Base-by-base conservation (phyloP, 352 stramenopile genomes). In the Heterotrichella gracilis region DNA sequence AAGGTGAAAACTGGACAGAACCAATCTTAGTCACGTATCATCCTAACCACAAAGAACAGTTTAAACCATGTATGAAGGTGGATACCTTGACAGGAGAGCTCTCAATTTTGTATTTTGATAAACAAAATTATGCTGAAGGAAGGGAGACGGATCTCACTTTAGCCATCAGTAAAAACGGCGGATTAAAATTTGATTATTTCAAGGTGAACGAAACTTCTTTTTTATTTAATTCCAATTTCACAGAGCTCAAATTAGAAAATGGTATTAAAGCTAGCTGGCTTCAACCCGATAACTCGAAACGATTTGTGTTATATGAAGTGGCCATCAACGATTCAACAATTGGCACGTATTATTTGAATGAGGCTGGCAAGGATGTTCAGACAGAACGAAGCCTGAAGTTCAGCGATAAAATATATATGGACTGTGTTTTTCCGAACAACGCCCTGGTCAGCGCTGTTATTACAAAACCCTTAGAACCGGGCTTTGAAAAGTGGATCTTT, bases 1-100 rank as follows among this genome's bases (percentile, higher is more conserved):
- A 53, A n/a, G 32, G 32, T 53, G 32, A 53, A 53, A 53, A 53
- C 32, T 53, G 32, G 32, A 53, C 32, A 53, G 32, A 53, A 53
- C 32, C 32, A 9, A 53, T 53, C n/a, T 9, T 53, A n/a, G 32
- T 53, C 9, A 53, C 32, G 9, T 53, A 53, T n/a, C 32, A n/a
- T n/a, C 32, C 32, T n/a, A 53, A 53, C n/a, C 32, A 53, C 32
- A 53, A 53, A 53, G 32, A 53, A 53, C 32, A 53, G 32, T 53
- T 53, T 53, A 53, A 17, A n/a, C 32, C 32, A 9, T 53, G 9
- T 53, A 53, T 53, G 32, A 53, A 9, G 9, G n/a, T 53, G 9
- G 32, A 53, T n/a, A 9, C 9, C 9, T 17, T 9, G 9, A 53
- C 9, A 9, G 32, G 32, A 9, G n/a, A 9, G 9, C 9, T 53